Evolutionary conservation across 306 rosid genomes (phyloP), one percentile per base, ranked within the genome.

Genomic region (Cucurbita maxima): DNA sequence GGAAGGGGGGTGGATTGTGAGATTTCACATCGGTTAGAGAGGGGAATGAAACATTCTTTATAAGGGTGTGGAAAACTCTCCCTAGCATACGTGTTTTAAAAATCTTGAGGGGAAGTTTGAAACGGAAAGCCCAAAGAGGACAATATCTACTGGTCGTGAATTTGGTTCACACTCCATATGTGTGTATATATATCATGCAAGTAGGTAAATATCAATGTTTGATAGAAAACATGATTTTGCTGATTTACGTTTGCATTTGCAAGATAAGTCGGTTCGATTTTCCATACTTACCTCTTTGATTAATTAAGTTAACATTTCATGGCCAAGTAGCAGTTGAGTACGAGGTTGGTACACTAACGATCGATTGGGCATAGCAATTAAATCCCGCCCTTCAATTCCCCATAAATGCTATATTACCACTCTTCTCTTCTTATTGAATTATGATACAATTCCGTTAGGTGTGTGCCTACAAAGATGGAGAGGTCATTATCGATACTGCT

Each of bases 391-490:
- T 13, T 16, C 41, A 59, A 58, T 25, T 25, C 50, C 37, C 10
- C 41, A 59, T 54, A 36, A 38, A 53, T 41, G 73, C 36, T 53
- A 71, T 66, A 37, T 44, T 66, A 53, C 10, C 40, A 60, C 14
- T 80, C 15, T 74, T 72, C 75, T 73, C 15, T 60, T 84, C 15
- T 80, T 72, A 67, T 66, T 25, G 14, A 25, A 50, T 68, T 68
- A 20, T 48, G 9, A 30, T 22, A 68, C 14, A 30, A 68, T 47
- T 70, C 59, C n/a, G 59, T 16, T 81, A 95, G 99, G 96, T 95
- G 72, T 91, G 99, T 57, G 99, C 97, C 78, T 95, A 91, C 87
- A 95, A 95, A 83, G 99, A 95, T 81, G 97, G 97, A 75, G 80
- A 89, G 79, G 97, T 95, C 77, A 86, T 95, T 71, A 87, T 95